Base-by-base conservation (phyloP, 2,329 filamentous ascomycete species). In the Seiridium unicorne region DNA sequence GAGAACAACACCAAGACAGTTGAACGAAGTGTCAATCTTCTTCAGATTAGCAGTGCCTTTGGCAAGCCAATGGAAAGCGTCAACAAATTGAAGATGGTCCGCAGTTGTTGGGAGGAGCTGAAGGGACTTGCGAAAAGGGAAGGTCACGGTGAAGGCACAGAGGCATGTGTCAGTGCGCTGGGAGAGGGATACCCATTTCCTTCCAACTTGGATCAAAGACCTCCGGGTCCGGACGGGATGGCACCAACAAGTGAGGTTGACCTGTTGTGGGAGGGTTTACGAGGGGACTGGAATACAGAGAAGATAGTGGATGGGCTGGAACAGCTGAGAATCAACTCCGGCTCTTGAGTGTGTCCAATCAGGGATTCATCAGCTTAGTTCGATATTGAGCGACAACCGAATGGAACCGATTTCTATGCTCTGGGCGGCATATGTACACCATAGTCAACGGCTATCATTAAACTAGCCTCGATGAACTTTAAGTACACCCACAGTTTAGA, bases 21-120 rank as follows among this genome's bases (percentile, higher is more conserved):
- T 34, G 70, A 82, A 32, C 78, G 86, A 1, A 80, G 79, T 36
- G 85, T 84, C n/a, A 89, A 89, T 67, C 70, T 89, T 8, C 64
- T 89, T 42, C 86, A 89, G 70, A 78, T 88, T 36, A 86, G 82
- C 63, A 83, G 80, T 61, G 84, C 85, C 0, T 85, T 89, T 66
- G 86, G 85, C 0, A 87, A 86, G 67, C 76, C 85, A 0, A 89
- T 89, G 85, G 86, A 89, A 73, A 79, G 68, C 0, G 76, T 89
- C 8, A 83, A 89, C 64, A 74, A 78, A 0, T 57, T 82, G 10
- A 78, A 80, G 3, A 64, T 85, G 32, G 69, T 85, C 3, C 76
- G 79, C 49, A 69, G 57, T 31, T 78, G 73, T 2, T 86, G 81
- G 79, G 73, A 77, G 4, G 57, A 67, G 2, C 40, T 84, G 46